A percentile compares a stretch with the other conserved stretches of the same genome.
Conservation (phyloP, 495 filamentous ascomycete genomes). For the Penicillium manginii region DNA sequence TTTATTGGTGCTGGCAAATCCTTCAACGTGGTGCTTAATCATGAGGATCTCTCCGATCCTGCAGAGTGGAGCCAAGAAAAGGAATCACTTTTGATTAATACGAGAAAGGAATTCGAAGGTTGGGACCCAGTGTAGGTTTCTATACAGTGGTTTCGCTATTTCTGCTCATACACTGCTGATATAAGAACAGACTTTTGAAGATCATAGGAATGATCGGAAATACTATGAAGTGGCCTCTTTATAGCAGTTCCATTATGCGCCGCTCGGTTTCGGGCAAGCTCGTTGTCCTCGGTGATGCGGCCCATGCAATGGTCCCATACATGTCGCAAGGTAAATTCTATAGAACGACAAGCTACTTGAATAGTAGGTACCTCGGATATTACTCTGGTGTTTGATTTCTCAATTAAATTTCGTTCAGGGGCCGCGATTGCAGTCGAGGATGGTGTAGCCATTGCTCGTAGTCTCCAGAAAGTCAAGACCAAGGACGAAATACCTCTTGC, state of each 20-base stretch:
- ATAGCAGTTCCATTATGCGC: conserved; percentile 31
- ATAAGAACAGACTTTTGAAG: neutral
- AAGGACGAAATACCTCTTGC: conserved; percentile 16
- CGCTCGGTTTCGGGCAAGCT: conserved; percentile 37
- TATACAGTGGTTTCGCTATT: too few relatives aligned
- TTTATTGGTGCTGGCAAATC: conserved; percentile 45
- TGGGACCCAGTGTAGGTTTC: conserved; percentile 39
- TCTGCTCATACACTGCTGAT: too few relatives aligned
- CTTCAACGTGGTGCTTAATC: conserved; percentile 51
- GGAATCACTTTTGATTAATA: conserved; percentile 26
- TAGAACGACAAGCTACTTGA: too few relatives aligned
- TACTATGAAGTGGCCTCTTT: conserved; percentile 41
- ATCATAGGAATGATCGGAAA: conserved; percentile 39
- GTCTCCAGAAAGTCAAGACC: conserved; percentile 17
- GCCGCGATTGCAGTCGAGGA: conserved; percentile 48
- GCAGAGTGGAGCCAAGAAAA: neutral
- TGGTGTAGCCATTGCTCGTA: conserved; percentile 30
- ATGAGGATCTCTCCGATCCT: neutral
- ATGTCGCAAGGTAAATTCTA: conserved; percentile 37
- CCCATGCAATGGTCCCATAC: conserved; percentile 53
- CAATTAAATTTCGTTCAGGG: conserved; percentile 21
- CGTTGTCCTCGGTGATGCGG: conserved; percentile 48
- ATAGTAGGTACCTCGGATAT: too few relatives aligned
- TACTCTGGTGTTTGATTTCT: too few relatives aligned
- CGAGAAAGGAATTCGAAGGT: conserved; percentile 37